These are phyloP conservation scores for Phytophthora capsici DNA, from an alignment of 352 stramenopile genomes.

Conservation along the genomic window DNA sequence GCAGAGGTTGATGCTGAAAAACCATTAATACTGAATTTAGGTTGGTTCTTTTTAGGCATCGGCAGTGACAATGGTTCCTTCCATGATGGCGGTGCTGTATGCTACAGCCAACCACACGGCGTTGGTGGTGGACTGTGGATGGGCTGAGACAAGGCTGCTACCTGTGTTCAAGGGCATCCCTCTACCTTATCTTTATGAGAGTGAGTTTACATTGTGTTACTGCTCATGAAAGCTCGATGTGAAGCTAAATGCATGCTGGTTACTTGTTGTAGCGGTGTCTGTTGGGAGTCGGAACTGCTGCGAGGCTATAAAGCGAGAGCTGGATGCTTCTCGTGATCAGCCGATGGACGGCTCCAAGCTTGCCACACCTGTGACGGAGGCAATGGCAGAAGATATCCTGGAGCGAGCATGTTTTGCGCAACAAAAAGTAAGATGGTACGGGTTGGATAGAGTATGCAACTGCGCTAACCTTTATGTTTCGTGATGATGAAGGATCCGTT, in stretches of 20 bases:
- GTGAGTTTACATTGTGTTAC: conserved; percentile 33
- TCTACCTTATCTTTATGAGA: conserved; percentile 70
- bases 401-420: conserved; percentile 82
- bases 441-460: background rate
- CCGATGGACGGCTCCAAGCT: conserved; percentile 26
- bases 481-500: conserved; percentile 40
- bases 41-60: conserved; percentile 37
- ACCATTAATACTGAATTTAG: conserved; percentile 24
- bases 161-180: conserved; percentile 87
- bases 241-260: background rate
- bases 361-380: conserved; percentile 19
- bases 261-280: conserved; percentile 43
- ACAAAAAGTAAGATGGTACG: conserved; percentile 36
- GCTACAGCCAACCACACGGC: conserved; percentile 78
- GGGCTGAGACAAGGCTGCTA: conserved; percentile 72
- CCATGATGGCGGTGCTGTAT: conserved; percentile 69
- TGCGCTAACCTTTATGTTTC: background rate
- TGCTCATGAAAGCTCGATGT: background rate
- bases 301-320: conserved; percentile 40
- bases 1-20: background rate
- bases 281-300: conserved; percentile 56
- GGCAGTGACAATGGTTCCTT: conserved; percentile 72
- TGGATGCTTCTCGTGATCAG: conserved; percentile 32
- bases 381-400: conserved; percentile 64
- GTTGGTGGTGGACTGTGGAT: conserved; percentile 83